Conservation (phyloP, 345 rosid species). For the Alliaria petiolata region DNA sequence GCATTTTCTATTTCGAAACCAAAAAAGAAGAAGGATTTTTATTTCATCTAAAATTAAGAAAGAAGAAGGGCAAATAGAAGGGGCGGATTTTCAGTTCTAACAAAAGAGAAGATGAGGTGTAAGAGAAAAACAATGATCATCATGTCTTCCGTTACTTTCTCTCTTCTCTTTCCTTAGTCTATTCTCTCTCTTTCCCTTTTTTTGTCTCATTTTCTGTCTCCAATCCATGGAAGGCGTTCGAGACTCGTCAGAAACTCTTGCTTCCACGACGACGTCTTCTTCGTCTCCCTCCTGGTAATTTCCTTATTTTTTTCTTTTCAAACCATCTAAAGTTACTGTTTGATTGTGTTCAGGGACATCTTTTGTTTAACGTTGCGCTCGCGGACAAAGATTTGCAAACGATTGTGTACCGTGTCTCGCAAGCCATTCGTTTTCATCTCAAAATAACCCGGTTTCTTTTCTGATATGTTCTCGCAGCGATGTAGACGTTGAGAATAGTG, state of each 20-base stretch:
- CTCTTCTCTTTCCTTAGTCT: slow-evolving; percentile 21
- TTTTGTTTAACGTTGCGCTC: not conserved
- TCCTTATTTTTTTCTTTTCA: not conserved
- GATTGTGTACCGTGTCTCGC: not conserved
- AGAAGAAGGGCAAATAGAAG: not conserved
- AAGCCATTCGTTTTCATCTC: not conserved
- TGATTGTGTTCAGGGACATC: not conserved
- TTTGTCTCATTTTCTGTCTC: slow-evolving; percentile 11
- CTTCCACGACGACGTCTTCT: slow-evolving; percentile 28
- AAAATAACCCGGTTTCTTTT: not conserved
- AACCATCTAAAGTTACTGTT: not conserved
- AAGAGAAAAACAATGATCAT: slow-evolving; percentile 16
- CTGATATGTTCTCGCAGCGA: slow-evolving; percentile 29
- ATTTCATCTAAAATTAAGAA: slow-evolving; percentile 23
- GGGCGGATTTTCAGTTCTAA: slow-evolving; percentile 20
- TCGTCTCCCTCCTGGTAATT: slow-evolving; percentile 28
- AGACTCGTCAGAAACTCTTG: slow-evolving; percentile 26
- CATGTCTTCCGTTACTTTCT: slow-evolving; percentile 18
- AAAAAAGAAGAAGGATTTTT: not conserved
- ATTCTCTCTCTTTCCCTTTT: slow-evolving; percentile 7
- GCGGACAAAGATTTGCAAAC: not conserved
- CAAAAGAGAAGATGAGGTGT: slow-evolving; percentile 23
- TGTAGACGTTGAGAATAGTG: slow-evolving; percentile 28
- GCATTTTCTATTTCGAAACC: slow-evolving; percentile 6
- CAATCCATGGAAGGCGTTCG: slow-evolving; percentile 32